Conservation (phyloP, 352 stramenopile genomes). For the Nannochloropsis limnetica region DNA sequence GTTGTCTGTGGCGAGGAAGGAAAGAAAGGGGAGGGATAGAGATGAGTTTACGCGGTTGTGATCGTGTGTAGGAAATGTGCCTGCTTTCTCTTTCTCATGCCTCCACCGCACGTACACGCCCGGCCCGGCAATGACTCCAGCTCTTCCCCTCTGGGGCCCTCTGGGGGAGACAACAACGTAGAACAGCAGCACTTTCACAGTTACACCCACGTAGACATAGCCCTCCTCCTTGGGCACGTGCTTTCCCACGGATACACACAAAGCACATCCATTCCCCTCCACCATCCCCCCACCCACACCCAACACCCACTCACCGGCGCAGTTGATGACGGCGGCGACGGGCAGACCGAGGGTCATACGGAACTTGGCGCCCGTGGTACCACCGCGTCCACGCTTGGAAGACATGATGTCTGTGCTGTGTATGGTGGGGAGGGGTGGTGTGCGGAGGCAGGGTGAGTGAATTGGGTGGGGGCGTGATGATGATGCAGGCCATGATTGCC, state of each 20-base stretch:
- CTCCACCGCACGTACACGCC: not conserved
- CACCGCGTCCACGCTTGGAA: conserved; percentile 44
- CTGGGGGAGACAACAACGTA: not conserved
- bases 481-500: not conserved
- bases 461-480: not conserved
- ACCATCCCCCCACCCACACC: not conserved
- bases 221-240: not conserved
- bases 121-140: not conserved
- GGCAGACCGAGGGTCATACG: conserved; percentile 95
- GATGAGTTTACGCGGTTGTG: not conserved
- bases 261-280: not conserved
- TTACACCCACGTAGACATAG: not conserved
- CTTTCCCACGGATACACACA: not conserved
- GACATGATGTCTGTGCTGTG: conserved; percentile 31
- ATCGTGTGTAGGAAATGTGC: not conserved
- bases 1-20: conserved; percentile 76
- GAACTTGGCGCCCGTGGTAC: conserved; percentile 74
- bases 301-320: conserved; percentile 60
- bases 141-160: not conserved
- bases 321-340: conserved; percentile 98
- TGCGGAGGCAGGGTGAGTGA: not conserved
- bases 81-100: not conserved
- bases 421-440: not conserved
- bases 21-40: not conserved
- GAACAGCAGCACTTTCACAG: not conserved